Evolutionary conservation across 805 yeast genomes (phyloP).

Genomic region (Candida orba): DNA sequence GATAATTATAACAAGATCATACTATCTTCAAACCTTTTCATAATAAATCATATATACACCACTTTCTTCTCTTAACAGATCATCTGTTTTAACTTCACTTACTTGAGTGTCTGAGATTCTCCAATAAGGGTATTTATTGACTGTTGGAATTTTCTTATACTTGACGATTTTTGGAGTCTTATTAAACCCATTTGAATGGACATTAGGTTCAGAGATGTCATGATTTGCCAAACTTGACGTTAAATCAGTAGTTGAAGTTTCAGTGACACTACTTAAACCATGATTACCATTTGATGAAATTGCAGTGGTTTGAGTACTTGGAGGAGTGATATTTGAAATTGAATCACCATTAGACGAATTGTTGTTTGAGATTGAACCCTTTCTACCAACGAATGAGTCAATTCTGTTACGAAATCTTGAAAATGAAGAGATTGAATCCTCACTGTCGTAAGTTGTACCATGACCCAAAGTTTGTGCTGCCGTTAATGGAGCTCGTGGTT

Average conservation of each 20-base stretch:
- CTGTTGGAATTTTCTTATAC: slow-evolving; percentile 48
- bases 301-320: slow-evolving; percentile 1
- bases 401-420: slow-evolving; percentile 4
- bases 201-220: not conserved
- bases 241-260: not conserved
- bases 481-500: not conserved
- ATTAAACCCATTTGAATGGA: not conserved
- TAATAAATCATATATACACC: slow-evolving; percentile 86
- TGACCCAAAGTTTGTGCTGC: slow-evolving; percentile 12
- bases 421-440: slow-evolving; percentile 14
- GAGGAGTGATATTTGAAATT: slow-evolving; percentile 2
- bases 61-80: slow-evolving; percentile 59
- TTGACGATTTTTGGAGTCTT: not conserved
- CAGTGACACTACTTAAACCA: slow-evolving; percentile 10
- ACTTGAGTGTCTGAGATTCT: slow-evolving; percentile 72
- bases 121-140: slow-evolving; percentile 68
- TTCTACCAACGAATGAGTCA: slow-evolving; percentile 6
- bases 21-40: slow-evolving; percentile 35
- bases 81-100: slow-evolving; percentile 48
- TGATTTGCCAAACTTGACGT: not conserved
- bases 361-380: not conserved
- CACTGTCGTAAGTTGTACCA: slow-evolving; percentile 18
- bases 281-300: not conserved
- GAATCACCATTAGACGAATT: slow-evolving; percentile 4
- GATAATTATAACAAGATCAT: no score